Conservation (phyloP, 768 basidiomycete species). For the Termitomyces sp. region DNA sequence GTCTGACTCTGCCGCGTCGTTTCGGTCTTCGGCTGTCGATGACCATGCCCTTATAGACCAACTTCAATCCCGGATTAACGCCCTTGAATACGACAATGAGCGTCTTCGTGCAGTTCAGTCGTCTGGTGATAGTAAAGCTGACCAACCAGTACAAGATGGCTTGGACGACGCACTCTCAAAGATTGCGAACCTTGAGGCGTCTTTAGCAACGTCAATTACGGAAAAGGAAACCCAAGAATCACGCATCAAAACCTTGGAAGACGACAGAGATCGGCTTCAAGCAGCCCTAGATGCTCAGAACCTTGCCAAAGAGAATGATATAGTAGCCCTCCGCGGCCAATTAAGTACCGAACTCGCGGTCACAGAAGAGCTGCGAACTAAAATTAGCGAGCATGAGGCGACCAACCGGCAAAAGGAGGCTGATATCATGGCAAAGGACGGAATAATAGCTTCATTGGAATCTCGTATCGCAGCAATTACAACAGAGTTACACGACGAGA, state of each 20-base stretch:
- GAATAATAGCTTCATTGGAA: conserved; percentile 54
- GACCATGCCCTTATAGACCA: conserved; percentile 30
- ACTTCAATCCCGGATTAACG: conserved; percentile 47
- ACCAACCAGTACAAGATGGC: conserved; percentile 39
- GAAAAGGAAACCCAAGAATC: conserved; percentile 36
- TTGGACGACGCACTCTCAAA: conserved; percentile 34
- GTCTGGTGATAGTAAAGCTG: conserved; percentile 26
- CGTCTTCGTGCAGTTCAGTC: conserved; percentile 39
- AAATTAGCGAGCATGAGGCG: conserved; percentile 45
- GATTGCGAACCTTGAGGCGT: conserved; percentile 36
- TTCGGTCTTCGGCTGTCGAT: conserved; percentile 25
- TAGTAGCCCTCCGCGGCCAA: conserved; percentile 25
- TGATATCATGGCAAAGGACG: conserved; percentile 48
- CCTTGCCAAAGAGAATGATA: conserved; percentile 35
- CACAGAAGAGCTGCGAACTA: conserved; percentile 43
- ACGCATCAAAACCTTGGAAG: conserved; percentile 43
- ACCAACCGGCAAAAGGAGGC: conserved; percentile 44
- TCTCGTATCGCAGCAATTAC: conserved; percentile 21
- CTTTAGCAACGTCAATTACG: conserved; percentile 34
- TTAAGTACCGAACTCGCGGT: conserved; percentile 34
- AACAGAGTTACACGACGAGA: conserved; percentile 42
- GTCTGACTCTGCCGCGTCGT: conserved; percentile 34
- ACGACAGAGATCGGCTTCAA: conserved; percentile 27
- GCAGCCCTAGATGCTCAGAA: conserved; percentile 41
- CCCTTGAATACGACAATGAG: conserved; percentile 66